Evolutionary conservation across 2,329 filamentous ascomycete genomes (phyloP), one percentile per base, ranked within the genome.

Genomic region (Microsporum audouinii): DNA sequence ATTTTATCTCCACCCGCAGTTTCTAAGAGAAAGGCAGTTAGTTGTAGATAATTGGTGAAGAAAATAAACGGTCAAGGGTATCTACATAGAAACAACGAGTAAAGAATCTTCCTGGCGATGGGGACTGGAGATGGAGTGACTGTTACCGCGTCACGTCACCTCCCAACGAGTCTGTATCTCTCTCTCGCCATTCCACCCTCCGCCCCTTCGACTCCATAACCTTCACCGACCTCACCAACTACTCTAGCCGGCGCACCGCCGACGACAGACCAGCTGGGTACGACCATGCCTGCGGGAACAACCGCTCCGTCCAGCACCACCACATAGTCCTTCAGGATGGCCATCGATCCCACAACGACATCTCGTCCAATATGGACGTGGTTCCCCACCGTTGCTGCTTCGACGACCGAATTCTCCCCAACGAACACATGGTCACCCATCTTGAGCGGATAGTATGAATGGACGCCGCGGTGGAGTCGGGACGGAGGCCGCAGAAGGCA

Each of bases 351-450:
- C 57, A 99, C 80, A 0, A 88, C 86, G 64, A 86, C 89, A 58
- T 85, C 84, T 60, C 82, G 81, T 27, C 91, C 91, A 63, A 99
- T 88, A 71, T 90, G 84, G 14, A 97, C 91, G 75, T 96, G 89
- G 67, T 82, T 90, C 1, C 89, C 88, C 60, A 99, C 84, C 39
- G 84, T 83, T 5, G 91, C 90, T 0, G 92, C 90, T 71, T 94
- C 89, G 41, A 99, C 82, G 43, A 92, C 83, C 41, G 85, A 85
- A 38, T 79, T 78, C 68, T 84, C 81, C 62, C 90, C 91, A 57
- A 99, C 82, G 74, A 92, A 96, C 65, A 96, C 91, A 75, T 97
- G 92, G 73, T 96, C 91, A 53, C 91, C 91, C 66, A 99, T 88
- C 64, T 94, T 89, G 68, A 97, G 86, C 6, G 91, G 91, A 73